phyloP scores from a whole-genome alignment of 2,329 filamentous ascomycete species.

The Ciborinia camelliae region DNA sequence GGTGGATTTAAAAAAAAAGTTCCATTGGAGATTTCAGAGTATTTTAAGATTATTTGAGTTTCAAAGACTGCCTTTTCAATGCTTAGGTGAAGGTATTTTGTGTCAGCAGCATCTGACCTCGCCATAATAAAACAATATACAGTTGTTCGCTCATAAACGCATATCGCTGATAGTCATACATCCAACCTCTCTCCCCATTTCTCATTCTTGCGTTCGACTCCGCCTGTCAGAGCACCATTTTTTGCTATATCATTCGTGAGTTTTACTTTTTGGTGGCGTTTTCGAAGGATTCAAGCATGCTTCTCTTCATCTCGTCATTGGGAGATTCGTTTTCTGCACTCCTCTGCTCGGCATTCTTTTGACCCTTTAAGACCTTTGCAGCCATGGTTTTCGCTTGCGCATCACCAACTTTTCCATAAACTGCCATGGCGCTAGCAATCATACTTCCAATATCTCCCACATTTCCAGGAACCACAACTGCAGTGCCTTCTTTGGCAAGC shows the following conservation, averaged over 20 bases:
- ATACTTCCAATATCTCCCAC: conserved; percentile 94
- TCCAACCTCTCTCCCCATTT: conserved; percentile 2
- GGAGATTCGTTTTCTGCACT: conserved; percentile 34
- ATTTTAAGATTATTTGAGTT: conserved; percentile 5
- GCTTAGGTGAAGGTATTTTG: conserved; percentile 4
- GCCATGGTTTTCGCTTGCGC: conserved; percentile 69
- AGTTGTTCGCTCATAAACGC: conserved; percentile 8
- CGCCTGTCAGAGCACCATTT: not conserved
- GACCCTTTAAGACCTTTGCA: conserved; percentile 46
- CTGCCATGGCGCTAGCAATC: conserved; percentile 93
- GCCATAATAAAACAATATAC: conserved; percentile 15
- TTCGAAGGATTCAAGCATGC: conserved; percentile 49
- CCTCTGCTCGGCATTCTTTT: conserved; percentile 36
- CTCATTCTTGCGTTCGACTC: conserved; percentile 3
- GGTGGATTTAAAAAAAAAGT: not conserved
- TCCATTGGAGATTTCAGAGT: not conserved
- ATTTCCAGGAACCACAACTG: conserved; percentile 93
- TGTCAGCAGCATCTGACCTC: conserved; percentile 10
- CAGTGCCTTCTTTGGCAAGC: conserved; percentile 91
- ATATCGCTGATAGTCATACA: conserved; percentile 18
- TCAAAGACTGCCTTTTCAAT: conserved; percentile 8
- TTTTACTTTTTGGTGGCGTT: conserved; percentile 35
- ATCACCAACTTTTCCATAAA: conserved; percentile 90
- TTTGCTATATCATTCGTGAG: not conserved
- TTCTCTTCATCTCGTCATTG: conserved; percentile 45